Base-by-base conservation (phyloP, 2,329 filamentous ascomycete genomes). In the Curvularia sp. region DNA sequence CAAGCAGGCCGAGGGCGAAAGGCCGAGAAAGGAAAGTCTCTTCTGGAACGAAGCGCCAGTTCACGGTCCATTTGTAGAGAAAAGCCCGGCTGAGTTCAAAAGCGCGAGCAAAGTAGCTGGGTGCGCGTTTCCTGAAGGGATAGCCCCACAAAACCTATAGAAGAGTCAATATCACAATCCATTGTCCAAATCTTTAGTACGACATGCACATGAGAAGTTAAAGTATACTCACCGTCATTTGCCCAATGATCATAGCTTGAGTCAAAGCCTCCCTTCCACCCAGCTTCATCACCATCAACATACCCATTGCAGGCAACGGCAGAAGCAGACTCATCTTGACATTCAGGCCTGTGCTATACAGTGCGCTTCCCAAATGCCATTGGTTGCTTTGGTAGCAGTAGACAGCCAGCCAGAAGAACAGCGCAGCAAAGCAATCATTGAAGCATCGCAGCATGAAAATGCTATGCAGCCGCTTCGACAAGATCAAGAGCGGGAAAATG, bases 1-100 rank as follows among this genome's bases (percentile, higher is more conserved):
- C 82, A 26, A 97, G 82, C 50, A 97, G 83, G 13, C 79, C 77
- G 18, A 89, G 67, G 26, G 92, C 86, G 73, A 97, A 96, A 1
- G 80, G 75, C 59, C 81, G 85, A 66, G 87, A 89, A 47, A 96
- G 84, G 70, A 99, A 99, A 0, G 81, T 78, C 6, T 90, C 86
- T 77, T 97, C 93, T 15, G 90, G 89, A n/a, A 97, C 79, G 75
- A 98, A 98, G 53, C 93, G 88, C 95, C 95, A 99, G 78, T 99
- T 99, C 66, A 99, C 95, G 0, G 95, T 99, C 95, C 95, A 99
- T 79, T 94, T 93, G 83, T 94, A 98, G 69, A 97, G 84, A 79
- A 99, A 99, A 68, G 92, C 88, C 54, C 95, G 85, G 47, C 91
- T 93, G 58, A 99, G 84, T 79, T 99, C 93, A 74, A 99, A 99